Evolutionary conservation across 1,284 basidiomycete species (phyloP).

Genomic region (Ganoderma resinaceum): DNA sequence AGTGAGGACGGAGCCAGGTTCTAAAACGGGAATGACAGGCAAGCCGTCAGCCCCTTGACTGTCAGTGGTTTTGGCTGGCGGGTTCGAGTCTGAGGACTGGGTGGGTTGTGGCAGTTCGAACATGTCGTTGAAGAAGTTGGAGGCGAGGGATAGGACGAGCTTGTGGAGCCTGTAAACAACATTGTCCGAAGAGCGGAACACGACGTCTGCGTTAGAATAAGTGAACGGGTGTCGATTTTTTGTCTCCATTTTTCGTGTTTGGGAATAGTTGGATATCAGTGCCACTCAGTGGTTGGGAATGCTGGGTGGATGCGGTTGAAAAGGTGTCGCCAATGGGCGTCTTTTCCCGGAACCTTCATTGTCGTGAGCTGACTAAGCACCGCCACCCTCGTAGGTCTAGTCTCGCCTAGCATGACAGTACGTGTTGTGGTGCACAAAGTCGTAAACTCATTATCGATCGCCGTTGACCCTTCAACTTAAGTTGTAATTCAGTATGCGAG

Average conservation of each 20-base stretch:
- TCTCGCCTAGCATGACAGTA: too few relatives aligned
- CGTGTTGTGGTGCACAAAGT: too few relatives aligned
- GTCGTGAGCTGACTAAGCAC: neutral
- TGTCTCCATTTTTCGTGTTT: neutral
- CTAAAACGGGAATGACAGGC: neutral
- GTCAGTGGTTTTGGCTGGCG: neutral
- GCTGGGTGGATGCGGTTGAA: too few relatives aligned
- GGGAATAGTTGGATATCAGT: neutral
- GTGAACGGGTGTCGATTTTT: neutral
- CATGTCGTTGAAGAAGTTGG: slow-evolving; percentile 48
- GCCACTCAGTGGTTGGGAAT: neutral
- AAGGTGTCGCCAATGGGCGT: too few relatives aligned
- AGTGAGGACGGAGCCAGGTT: neutral
- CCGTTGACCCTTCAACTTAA: too few relatives aligned
- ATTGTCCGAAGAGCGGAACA: slow-evolving; percentile 36
- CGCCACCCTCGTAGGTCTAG: too few relatives aligned
- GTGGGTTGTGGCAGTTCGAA: slow-evolving; percentile 40
- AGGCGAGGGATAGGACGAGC: slow-evolving; percentile 48
- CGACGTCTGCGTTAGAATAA: slow-evolving; percentile 18
- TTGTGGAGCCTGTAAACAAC: slow-evolving; percentile 41
- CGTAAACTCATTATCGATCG: too few relatives aligned
- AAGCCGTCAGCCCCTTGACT: neutral
- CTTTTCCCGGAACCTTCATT: too few relatives aligned
- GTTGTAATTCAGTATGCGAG: too few relatives aligned
- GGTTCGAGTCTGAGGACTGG: neutral